Evolutionary conservation across 805 yeast genomes (phyloP).

Genomic region (Candida oleophila): DNA sequence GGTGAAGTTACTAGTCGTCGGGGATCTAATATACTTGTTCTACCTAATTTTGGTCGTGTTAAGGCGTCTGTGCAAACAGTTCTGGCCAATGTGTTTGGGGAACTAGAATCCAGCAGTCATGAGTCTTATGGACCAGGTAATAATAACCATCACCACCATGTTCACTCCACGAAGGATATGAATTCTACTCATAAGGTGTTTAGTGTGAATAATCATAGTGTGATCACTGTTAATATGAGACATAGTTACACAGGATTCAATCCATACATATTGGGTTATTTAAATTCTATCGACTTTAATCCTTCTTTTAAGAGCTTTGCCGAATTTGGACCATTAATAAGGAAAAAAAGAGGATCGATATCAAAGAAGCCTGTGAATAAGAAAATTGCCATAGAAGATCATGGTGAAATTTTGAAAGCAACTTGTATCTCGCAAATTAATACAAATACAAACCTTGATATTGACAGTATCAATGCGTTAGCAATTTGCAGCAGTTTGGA

Average conservation of each 20-base stretch:
- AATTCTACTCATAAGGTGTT: constrained; percentile 39
- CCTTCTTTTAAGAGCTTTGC: constrained; percentile 59
- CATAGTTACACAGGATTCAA: constrained; percentile 71
- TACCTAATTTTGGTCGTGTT: constrained; percentile 29
- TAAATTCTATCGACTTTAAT: constrained; percentile 52
- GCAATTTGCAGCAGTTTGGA: constrained; percentile 60
- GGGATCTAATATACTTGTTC: constrained; percentile 23
- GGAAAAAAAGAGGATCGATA: constrained; percentile 1
- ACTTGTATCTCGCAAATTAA: constrained; percentile 59
- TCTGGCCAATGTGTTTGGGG: constrained; percentile 46
- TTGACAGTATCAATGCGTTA: constrained; percentile 50
- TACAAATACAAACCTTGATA: constrained; percentile 50
- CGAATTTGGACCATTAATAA: constrained; percentile 58
- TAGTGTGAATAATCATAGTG: constrained; percentile 29
- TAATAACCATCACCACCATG: constrained; percentile 12
- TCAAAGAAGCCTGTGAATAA: neutral
- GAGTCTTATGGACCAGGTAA: constrained; percentile 15
- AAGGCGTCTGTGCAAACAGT: constrained; percentile 40
- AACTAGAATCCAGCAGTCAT: constrained; percentile 29
- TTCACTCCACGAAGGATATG: constrained; percentile 18
- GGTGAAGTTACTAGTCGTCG: constrained; percentile 8
- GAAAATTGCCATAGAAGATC: neutral
- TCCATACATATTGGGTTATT: constrained; percentile 57
- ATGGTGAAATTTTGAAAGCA: constrained; percentile 39
- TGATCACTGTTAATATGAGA: constrained; percentile 33